Percentiles rank a stretch among this genome's conserved stretches.
These are phyloP conservation scores for Aspergillus homomorphus DNA, from an alignment of 495 filamentous ascomycete genomes.

Conservation along the genomic window DNA sequence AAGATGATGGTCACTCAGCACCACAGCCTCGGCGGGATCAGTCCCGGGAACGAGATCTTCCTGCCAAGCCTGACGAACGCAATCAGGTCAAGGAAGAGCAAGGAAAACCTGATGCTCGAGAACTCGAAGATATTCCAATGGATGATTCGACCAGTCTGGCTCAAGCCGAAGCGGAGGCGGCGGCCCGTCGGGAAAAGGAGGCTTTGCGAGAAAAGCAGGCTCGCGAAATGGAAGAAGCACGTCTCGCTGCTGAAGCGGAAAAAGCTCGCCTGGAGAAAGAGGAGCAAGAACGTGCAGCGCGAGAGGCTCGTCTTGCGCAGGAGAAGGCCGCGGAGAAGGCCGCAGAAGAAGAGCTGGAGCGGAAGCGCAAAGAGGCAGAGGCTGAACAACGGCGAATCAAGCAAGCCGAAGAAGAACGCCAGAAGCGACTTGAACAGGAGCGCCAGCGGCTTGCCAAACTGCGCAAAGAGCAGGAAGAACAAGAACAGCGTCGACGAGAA, in stretches of 20 bases:
- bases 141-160: constrained; percentile 26
- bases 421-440: constrained; percentile 55
- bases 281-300: constrained; percentile 42
- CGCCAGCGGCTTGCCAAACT: constrained; percentile 47
- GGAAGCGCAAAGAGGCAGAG: constrained; percentile 51
- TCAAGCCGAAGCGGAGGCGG: constrained; percentile 40
- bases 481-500: constrained; percentile 56
- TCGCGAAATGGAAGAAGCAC: constrained; percentile 28
- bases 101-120: constrained; percentile 24
- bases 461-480: constrained; percentile 51
- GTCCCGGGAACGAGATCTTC: constrained; percentile 21
- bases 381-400: constrained; percentile 50
- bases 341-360: constrained; percentile 24
- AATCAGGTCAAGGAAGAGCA: constrained; percentile 34
- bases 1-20: constrained; percentile 20
- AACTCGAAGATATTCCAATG: constrained; percentile 32
- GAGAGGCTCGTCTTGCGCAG: constrained; percentile 41
- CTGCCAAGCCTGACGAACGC: constrained; percentile 12
- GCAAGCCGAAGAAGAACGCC: constrained; percentile 53
- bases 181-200: constrained; percentile 29
- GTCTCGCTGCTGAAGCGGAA: constrained; percentile 45
- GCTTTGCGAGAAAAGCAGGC: constrained; percentile 24
- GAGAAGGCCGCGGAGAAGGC: constrained; percentile 49
- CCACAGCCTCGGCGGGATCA: constrained; percentile 15
- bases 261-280: constrained; percentile 42